Percentiles rank a stretch among this genome's conserved stretches.
These are phyloP conservation scores for Parathielavia hyrcaniae DNA, from an alignment of 495 filamentous ascomycete genomes.

Conservation along the genomic window DNA sequence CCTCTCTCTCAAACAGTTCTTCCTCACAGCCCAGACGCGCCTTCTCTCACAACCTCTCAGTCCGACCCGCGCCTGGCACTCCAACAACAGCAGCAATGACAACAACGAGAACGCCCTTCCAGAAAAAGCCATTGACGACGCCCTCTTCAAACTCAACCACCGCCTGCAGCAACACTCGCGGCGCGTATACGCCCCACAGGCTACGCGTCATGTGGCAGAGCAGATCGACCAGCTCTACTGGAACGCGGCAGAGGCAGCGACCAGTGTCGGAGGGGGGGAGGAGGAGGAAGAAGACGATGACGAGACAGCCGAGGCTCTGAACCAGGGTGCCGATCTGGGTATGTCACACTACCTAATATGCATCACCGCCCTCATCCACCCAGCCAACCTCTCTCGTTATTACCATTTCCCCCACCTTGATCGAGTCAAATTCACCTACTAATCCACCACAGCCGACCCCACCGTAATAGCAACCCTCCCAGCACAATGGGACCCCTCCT, in stretches of 20 bases:
- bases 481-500: constrained; percentile 30
- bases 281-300: constrained; percentile 28
- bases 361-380: no score
- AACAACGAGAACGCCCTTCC: constrained; percentile 47
- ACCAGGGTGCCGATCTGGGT: constrained; percentile 38
- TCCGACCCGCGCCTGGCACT: constrained; percentile 53
- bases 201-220: constrained; percentile 71
- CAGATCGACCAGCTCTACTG: constrained; percentile 74
- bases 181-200: constrained; percentile 66
- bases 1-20: constrained; percentile 56
- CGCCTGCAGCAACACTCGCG: constrained; percentile 62
- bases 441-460: constrained; percentile 32
- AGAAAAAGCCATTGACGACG: constrained; percentile 46
- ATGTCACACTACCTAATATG: constrained; percentile 10
- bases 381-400: not conserved
- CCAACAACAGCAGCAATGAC: constrained; percentile 34
- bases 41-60: constrained; percentile 52
- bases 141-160: constrained; percentile 54
- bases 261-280: constrained; percentile 40
- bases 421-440: not conserved
- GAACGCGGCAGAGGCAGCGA: constrained; percentile 41
- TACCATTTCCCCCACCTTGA: not conserved
- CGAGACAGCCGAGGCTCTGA: constrained; percentile 23
- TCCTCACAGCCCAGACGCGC: constrained; percentile 57
- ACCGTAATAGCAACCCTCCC: constrained; percentile 42